Base-by-base conservation (phyloP, 768 basidiomycete genomes). In the Russula sp. region DNA sequence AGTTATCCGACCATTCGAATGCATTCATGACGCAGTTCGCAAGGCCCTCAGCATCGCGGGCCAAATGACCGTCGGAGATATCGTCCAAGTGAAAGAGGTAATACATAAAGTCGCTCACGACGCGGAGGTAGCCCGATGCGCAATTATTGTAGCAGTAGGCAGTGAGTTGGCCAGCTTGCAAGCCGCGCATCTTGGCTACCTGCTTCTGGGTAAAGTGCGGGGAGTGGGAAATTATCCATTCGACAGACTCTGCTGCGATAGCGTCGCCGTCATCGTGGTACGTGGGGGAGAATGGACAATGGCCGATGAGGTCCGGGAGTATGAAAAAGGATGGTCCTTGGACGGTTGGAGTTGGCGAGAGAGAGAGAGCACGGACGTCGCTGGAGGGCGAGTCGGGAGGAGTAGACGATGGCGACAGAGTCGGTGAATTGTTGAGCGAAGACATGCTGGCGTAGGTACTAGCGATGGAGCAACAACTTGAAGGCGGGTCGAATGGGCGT, bases 21-120 rank as follows among this genome's bases (percentile, higher is more conserved):
- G 86, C 82, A 75, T 88, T 86, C 72, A 91, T 80, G 65, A 91
- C 85, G 18, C 84, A 82, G 70, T 86, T 78, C 30, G 84, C 85
- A 20, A 84, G 81, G 32, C 76, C 76, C 56, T 73, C 75, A 24
- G 87, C 85, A 24, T 83, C 82, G 38, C 78, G 76, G 69, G 84
- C 80, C 71, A 88, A 83, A 86, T 90, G 88, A 68, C 89, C 87
- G 70, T 92, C 89, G 24, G 88, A 90, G 64, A 91, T 79, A 71
- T 91, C 84, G 77, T 91, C 88, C 64, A 89, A 79, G 71, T 89
- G 86, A 77, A 91, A 91, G 59, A 91, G 81, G 72, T 84, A 90
- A 67, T 83, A 87, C 71, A 90, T 78, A 74, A 87, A 92, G 75
- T 91, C 89, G 72, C 85, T 85, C 79, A 84, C 86, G 55, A 86